These are phyloP conservation scores for Eucalyptus tenuipes DNA, from an alignment of 345 rosid genomes.

Conservation along the genomic window DNA sequence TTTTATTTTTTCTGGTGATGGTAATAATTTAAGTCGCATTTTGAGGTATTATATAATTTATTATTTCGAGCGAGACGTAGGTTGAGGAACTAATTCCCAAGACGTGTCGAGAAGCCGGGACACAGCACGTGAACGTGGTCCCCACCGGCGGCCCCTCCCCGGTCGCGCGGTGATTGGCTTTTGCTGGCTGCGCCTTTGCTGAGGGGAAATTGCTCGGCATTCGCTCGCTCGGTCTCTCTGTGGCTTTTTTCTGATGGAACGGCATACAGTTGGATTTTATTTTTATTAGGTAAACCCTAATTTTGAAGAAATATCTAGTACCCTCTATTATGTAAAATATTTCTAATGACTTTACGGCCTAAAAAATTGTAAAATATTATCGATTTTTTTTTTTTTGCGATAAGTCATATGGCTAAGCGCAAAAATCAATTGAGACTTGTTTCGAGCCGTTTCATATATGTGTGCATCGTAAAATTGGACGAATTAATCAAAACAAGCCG, in stretches of 20 bases:
- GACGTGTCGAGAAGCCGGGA: not conserved
- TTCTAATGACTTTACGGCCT: not conserved
- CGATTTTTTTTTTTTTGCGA: not conserved
- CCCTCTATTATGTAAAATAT: not conserved
- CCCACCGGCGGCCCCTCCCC: not conserved
- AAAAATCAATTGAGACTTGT: fast-evolving
- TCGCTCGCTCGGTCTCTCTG: not conserved
- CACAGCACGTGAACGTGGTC: not conserved
- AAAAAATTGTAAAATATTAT: fast-evolving
- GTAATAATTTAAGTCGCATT: not conserved
- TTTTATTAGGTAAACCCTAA: not conserved
- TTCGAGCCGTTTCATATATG: fast-evolving
- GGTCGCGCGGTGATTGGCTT: too few relatives aligned
- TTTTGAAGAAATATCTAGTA: not conserved
- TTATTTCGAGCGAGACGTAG: not conserved
- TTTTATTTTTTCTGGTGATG: not conserved
- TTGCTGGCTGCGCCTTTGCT: too few relatives aligned
- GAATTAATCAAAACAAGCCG: not conserved
- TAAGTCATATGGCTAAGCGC: fast-evolving
- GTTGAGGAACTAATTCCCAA: not conserved
- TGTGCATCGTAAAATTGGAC: fast-evolving
- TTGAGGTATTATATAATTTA: not conserved
- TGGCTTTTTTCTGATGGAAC: not conserved
- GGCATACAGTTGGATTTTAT: not conserved
- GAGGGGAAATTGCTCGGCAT: not conserved